Conservation (phyloP, 164 flowering plant genomes). For the Vitis labrusca region DNA sequence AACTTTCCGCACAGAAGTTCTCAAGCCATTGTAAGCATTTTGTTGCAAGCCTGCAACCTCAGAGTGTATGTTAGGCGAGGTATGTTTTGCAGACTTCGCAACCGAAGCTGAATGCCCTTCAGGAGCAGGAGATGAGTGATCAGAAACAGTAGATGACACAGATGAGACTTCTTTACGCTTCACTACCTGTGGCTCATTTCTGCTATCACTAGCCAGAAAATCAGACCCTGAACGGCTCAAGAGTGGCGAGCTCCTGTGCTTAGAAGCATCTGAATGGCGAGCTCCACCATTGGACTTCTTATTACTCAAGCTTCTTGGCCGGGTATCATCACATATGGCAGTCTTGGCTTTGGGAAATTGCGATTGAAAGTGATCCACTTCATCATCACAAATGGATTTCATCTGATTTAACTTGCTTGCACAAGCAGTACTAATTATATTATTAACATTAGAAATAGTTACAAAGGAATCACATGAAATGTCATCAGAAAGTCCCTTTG, state of each 20-base stretch:
- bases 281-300: conserved; percentile 15
- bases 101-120: conserved; percentile 15
- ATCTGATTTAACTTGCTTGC: conserved; percentile 25
- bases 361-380: conserved; percentile 16
- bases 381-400: conserved; percentile 17
- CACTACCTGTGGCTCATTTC: conserved; percentile 10
- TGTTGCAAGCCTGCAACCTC: conserved; percentile 16
- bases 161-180: conserved; percentile 21
- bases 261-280: conserved; percentile 9
- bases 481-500: conserved; percentile 16
- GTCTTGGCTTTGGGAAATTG: conserved; percentile 15
- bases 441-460: not conserved
- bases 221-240: conserved; percentile 12
- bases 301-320: conserved; percentile 5
- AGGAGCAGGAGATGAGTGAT: conserved; percentile 19
- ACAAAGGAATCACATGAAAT: conserved; percentile 8
- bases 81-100: conserved; percentile 25
- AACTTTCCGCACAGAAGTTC: conserved; percentile 36
- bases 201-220: conserved; percentile 10
- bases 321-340: conserved; percentile 14
- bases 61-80: conserved; percentile 4
- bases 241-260: conserved; percentile 6
- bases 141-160: conserved; percentile 24
- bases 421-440: conserved; percentile 16
- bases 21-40: conserved; percentile 34